Percentiles rank a stretch among this genome's conserved stretches.
These are phyloP conservation scores for Arctium lappa DNA, from an alignment of 129 eudicot genomes.

Conservation along the genomic window DNA sequence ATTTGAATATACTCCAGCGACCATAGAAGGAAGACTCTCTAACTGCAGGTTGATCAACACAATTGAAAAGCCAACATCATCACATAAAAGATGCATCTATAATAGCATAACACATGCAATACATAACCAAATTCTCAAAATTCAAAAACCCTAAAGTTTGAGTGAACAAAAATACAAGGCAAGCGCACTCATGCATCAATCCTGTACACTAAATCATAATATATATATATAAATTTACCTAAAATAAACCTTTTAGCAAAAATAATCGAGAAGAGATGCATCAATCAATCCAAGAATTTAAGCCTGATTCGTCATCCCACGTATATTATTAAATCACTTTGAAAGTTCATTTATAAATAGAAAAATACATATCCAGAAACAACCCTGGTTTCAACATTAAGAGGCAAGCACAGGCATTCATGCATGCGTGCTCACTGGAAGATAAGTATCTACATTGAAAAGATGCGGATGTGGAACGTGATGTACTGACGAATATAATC, in stretches of 20 bases:
- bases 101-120: neutral
- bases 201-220: neutral
- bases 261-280: neutral
- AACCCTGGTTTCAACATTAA: neutral
- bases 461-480: neutral
- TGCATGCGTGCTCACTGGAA: too few species aligned
- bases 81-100: neutral
- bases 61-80: neutral
- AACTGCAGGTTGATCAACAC: slow-evolving; percentile 41
- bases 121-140: neutral
- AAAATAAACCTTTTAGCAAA: neutral
- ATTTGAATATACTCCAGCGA: slow-evolving; percentile 66
- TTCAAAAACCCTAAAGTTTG: neutral
- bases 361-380: neutral
- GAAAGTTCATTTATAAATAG: neutral
- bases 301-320: neutral
- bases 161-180: neutral
- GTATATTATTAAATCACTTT: neutral
- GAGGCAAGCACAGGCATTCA: too few species aligned
- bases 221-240: neutral
- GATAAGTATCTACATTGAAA: neutral
- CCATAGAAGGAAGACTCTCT: slow-evolving; percentile 73
- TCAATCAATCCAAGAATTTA: neutral
- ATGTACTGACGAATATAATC: neutral
- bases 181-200: neutral